phyloP scores from a whole-genome alignment of 495 filamentous ascomycete genomes.

The Lophiotrema nucula region DNA sequence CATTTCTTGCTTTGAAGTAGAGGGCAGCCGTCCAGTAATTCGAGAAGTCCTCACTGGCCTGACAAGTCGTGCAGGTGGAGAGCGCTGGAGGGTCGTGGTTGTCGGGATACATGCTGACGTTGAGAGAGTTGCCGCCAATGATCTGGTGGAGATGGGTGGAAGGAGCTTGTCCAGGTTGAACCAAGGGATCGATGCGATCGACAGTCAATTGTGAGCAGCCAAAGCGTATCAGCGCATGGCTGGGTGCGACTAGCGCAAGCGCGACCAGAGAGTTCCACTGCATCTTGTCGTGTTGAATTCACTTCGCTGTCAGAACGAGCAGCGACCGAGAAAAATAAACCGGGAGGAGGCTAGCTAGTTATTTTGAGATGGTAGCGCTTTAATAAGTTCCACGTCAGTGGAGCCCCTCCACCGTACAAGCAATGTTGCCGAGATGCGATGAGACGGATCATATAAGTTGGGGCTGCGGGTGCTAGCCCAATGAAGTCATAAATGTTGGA shows the following conservation, averaged over 20 bases:
- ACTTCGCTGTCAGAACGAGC: neutral
- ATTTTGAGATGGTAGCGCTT: too few relatives aligned
- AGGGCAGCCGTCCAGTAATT: conserved; percentile 28
- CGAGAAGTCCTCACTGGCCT: conserved; percentile 14
- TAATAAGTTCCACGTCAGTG: too few relatives aligned
- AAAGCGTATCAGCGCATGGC: conserved; percentile 23
- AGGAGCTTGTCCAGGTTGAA: conserved; percentile 19
- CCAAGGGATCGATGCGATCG: conserved; percentile 21
- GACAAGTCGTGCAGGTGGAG: conserved; percentile 23
- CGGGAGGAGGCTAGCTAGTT: too few relatives aligned
- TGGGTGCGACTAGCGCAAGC: conserved; percentile 21
- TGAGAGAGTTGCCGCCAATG: conserved; percentile 27
- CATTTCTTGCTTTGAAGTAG: conserved; percentile 21
- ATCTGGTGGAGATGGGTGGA: conserved; percentile 27
- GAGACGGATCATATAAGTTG: too few relatives aligned
- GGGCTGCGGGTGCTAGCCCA: too few relatives aligned
- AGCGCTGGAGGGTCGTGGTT: conserved; percentile 13
- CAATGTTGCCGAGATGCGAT: too few relatives aligned
- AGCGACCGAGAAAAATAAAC: neutral
- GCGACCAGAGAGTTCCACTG: conserved; percentile 13
- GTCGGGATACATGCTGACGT: conserved; percentile 5
- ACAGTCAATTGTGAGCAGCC: conserved; percentile 27
- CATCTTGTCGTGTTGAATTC: conserved; percentile 12
- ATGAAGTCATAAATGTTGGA: too few relatives aligned
- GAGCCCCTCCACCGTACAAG: too few relatives aligned